Evolutionary conservation across 148 eudicot genomes (phyloP), one percentile per base, ranked within the genome.

Genomic region (Spergularia marina): DNA sequence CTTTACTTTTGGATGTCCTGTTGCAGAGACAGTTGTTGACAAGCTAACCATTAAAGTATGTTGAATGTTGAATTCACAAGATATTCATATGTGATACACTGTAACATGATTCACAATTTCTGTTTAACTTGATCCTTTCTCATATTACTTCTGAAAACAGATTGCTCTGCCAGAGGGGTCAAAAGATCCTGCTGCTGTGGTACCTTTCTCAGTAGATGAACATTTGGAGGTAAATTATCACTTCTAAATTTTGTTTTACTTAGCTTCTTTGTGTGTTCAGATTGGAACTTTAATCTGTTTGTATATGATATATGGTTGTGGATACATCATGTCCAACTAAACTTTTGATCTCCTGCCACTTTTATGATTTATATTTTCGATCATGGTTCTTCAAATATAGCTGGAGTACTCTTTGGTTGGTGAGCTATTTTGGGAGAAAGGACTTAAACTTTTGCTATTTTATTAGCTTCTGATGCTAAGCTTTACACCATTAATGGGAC

Each of bases 91-190:
- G 12, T 59, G 53, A 6, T 55, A 34, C 6, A 6, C 5, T 25
- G 7, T n/a, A 62, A 9, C 17, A 52, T 51, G 25, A 21, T 41
- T 44, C 20, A 13, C 53, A 15, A n/a, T 56, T 1, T 40, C 74
- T 56, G n/a, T 47, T 62, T 39, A 54, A 44, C 53, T 18, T 75
- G 39, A 15, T 59, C 17, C 18, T 75, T 23, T 34, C 49, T 47
- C 30, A 40, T 65, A 14, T 64, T 21, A 44, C 41, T 30, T 44
- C 9, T 36, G 14, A 51, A 77, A 80, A 76, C 77, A 95, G 99
- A 97, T 95, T 53, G 89, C 89, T 80, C 85, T 95, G 78, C 99
- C 99, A 15, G 98, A 95, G 83, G 99, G 99, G 65, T 92, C 99
- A 44, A 87, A 84, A 78, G 81, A 88, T 78, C 90, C 98, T 39